Evolutionary conservation across 1,284 basidiomycete species (phyloP), one percentile per base, ranked within the genome.

Genomic region (Stygiomarasmius scandens): DNA sequence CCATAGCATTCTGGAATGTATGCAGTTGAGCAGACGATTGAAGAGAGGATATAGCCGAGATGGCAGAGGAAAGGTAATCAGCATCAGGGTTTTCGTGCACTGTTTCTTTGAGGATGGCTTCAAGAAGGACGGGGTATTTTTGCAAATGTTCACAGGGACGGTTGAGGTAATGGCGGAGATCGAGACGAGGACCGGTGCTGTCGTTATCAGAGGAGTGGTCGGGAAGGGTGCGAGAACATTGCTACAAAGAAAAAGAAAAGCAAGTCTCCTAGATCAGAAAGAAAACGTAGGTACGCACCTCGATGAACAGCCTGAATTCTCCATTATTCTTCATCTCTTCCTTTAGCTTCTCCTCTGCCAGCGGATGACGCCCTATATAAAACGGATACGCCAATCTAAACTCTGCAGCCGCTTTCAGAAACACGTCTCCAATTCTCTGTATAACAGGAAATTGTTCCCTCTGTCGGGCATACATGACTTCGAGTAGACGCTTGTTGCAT

Each of bases 381-480:
- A 82, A 79, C 0, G 93, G 92, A 72, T 99, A 99, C 2, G 89
- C 86, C 8, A 86, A 41, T 16, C 38, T 41, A 41, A 97, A 98
- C 67, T 96, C 92, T 1, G 92, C 87, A 0, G 93, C 94, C 0
- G 93, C 90, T 12, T 89, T 85, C 48, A 97, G 76, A 67, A 98
- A 92, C 54, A 98, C 86, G 68, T 98, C 95, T 0, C 96, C 96
- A 48, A 98, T 91, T 49, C 81, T 83, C 60, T 90, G 84, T 44
- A 98, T 89, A 52, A 98, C 81, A 0, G 93, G 91, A n/a, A 82
- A 82, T 65, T 96, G 89, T 71, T 98, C 95, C 48, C 93, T 82
- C 68, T 98, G 93, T 24, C 95, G 85, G 22, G 95, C 89, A 55
- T 90, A 87, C 75, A 98, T 84, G 32, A 89, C 83, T 66, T 97